Percentiles rank a stretch among this genome's conserved stretches.
Conservation (phyloP, 2,329 filamentous ascomycete genomes). For the Rachicladosporium sp. region DNA sequence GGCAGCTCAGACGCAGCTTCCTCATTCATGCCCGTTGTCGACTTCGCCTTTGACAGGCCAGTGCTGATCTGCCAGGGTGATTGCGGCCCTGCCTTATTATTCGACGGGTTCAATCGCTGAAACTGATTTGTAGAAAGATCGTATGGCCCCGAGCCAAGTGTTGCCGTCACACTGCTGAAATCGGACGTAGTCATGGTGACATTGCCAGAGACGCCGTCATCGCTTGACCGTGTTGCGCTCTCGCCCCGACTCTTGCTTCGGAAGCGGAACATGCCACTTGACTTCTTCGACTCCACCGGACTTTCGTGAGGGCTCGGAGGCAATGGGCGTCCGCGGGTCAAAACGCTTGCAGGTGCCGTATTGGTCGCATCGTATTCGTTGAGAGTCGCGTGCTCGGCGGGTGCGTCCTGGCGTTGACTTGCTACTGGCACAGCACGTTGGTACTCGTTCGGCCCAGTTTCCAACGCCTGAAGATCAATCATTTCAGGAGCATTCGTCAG, state of each 20-base stretch:
- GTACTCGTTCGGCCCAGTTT: too few relatives aligned
- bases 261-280: slow-evolving; percentile 1
- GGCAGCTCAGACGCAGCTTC: slow-evolving; percentile 13
- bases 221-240: slow-evolving; percentile 11
- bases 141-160: slow-evolving; percentile 32
- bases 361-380: too few relatives aligned
- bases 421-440: too few relatives aligned
- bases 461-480: too few relatives aligned
- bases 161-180: slow-evolving; percentile 5
- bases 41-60: slow-evolving; percentile 7
- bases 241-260: slow-evolving; percentile 11
- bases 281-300: background rate
- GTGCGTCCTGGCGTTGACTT: too few relatives aligned
- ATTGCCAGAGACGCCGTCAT: slow-evolving; percentile 10
- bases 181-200: slow-evolving; percentile 28
- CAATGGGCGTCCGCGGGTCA: too few relatives aligned
- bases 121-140: slow-evolving; percentile 25
- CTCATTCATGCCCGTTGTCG: slow-evolving; percentile 10
- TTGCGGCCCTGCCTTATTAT: slow-evolving; percentile 3
- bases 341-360: too few relatives aligned
- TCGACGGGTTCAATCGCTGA: background rate
- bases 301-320: background rate
- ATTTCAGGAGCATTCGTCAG: too few relatives aligned
- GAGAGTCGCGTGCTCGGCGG: too few relatives aligned
- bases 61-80: slow-evolving; percentile 7